A percentile compares a stretch with the other conserved stretches of the same genome.
Conservation (phyloP, 2,329 filamentous ascomycete species). For the Lojkania enalia region DNA sequence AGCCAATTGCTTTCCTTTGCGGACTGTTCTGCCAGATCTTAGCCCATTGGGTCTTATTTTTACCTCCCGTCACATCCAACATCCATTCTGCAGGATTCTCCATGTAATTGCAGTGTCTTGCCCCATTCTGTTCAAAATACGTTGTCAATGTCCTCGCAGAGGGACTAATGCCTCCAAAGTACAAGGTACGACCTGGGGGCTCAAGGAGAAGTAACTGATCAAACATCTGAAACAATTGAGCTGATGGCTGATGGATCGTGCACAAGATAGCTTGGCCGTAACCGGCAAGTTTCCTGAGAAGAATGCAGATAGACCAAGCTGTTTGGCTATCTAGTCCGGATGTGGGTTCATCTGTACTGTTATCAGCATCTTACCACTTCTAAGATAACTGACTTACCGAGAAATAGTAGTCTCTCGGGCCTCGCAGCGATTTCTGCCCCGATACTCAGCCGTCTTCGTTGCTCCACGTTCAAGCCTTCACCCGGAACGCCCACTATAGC, state of each 20-base stretch:
- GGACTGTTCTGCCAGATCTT: slow-evolving; percentile 46
- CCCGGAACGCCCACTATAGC: slow-evolving; percentile 84
- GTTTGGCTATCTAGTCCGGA: slow-evolving; percentile 88
- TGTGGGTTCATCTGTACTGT: slow-evolving; percentile 78
- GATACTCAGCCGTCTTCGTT: slow-evolving; percentile 65
- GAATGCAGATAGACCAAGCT: slow-evolving; percentile 82
- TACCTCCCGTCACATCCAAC: slow-evolving; percentile 62
- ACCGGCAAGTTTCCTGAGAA: slow-evolving; percentile 83
- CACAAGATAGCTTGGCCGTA: slow-evolving; percentile 80
- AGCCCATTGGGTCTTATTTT: slow-evolving; percentile 48
- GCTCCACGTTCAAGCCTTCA: slow-evolving; percentile 72
- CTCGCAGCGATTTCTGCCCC: slow-evolving; percentile 52
- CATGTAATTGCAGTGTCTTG: slow-evolving; percentile 61
- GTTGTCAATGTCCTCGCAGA: slow-evolving; percentile 65
- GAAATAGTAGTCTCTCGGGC: slow-evolving; percentile 35
- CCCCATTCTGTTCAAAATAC: slow-evolving; percentile 76
- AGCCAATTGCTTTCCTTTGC: slow-evolving; percentile 28
- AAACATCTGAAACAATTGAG: slow-evolving; percentile 86
- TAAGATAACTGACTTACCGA: too few species aligned
- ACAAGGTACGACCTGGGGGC: slow-evolving; percentile 73
- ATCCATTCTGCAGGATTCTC: slow-evolving; percentile 85
- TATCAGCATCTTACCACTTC: too few species aligned
- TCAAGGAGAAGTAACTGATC: slow-evolving; percentile 75
- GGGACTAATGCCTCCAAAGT: slow-evolving; percentile 76
- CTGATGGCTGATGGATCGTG: slow-evolving; percentile 92